Base-by-base conservation (phyloP, 2,329 filamentous ascomycete genomes). In the Sporothrix brasiliensis region DNA sequence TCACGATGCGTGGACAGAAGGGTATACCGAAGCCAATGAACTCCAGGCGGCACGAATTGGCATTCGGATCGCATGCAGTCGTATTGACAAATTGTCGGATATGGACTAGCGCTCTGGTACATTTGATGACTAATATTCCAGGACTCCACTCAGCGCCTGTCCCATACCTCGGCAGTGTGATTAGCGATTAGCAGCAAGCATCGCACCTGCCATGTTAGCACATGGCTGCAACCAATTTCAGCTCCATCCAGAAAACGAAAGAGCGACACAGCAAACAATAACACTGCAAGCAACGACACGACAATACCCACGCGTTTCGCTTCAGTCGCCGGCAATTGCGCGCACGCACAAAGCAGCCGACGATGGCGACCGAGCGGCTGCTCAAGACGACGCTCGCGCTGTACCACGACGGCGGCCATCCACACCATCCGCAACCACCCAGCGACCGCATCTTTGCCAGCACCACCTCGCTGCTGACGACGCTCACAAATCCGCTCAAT, bases 401-500 rank as follows among this genome's bases (percentile, higher is more conserved):
- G 69, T 88, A 84, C 77, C 86, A 85, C 77, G 83, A 86, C 73
- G 78, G 83, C 65, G 84, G 85, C 78, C 67, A 4, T 24, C 61
- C 11, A 41, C 69, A 14, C 10, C 63, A 47, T 27, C 66, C n/a
- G 11, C 68, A 21, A 34, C 61, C 41, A 69, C 82, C 82, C 74
- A 86, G 83, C 30, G 82, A 87, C 73, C 85, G 87, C 77, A 84
- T 89, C 75, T 82, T 91, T 76, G 88, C 86, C 73, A 90, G 89
- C 58, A 91, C 90, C 19, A 85, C 87, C 21, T 86, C 88, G 52
- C 86, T 93, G 41, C 84, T 94, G 69, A 86, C 88, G 19, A 87
- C 86, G 65, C 87, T 93, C 68, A 88, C 88, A 72, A 93, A 93
- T 76, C 91, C 91, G 16, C 85, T 92, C 70, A 94, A 94, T 78